A percentile compares a stretch with the other conserved stretches of the same genome.
These are phyloP conservation scores for Melastoma candidum DNA, from an alignment of 441 rosid species.

Conservation along the genomic window DNA sequence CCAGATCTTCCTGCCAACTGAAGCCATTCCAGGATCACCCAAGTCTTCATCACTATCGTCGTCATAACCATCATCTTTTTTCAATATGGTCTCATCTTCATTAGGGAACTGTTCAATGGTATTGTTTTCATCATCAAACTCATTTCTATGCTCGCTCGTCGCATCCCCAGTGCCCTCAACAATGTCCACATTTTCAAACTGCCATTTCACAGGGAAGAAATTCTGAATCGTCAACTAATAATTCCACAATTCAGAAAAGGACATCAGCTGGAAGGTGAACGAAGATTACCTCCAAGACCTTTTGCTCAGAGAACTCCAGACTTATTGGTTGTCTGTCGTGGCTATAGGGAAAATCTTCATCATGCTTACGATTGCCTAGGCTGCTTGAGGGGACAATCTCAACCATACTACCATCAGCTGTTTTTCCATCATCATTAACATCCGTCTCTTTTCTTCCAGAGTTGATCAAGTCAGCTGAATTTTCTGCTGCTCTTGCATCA, in stretches of 20 bases:
- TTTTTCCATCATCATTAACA: slow-evolving; percentile 17
- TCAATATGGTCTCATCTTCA: slow-evolving; percentile 38
- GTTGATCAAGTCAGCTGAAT: slow-evolving; percentile 27
- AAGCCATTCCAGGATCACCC: slow-evolving; percentile 47
- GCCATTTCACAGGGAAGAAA: slow-evolving; percentile 13
- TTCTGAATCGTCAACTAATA: not conserved
- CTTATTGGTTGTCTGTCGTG: slow-evolving; percentile 28
- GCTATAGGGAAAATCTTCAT: slow-evolving; percentile 26
- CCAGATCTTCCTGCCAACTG: slow-evolving; percentile 76
- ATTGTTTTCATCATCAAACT: slow-evolving; percentile 36
- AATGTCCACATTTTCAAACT: slow-evolving; percentile 28
- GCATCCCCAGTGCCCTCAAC: slow-evolving; percentile 26
- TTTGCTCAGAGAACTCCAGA: slow-evolving; percentile 24
- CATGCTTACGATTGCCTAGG: slow-evolving; percentile 19
- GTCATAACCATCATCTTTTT: slow-evolving; percentile 35
- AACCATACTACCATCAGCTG: slow-evolving; percentile 17
- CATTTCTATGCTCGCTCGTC: slow-evolving; percentile 25
- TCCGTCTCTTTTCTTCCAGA: slow-evolving; percentile 24
- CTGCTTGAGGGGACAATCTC: slow-evolving; percentile 17
- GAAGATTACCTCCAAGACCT: slow-evolving; percentile 31
- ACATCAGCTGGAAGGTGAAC: not conserved
- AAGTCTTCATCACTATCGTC: slow-evolving; percentile 33
- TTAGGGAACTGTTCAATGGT: slow-evolving; percentile 26
- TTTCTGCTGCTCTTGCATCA: slow-evolving; percentile 16
- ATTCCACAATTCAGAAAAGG: not conserved